These are phyloP conservation scores for Gracilaria vermiculophylla DNA, from an alignment of 23 red algal species.

Conservation along the genomic window DNA sequence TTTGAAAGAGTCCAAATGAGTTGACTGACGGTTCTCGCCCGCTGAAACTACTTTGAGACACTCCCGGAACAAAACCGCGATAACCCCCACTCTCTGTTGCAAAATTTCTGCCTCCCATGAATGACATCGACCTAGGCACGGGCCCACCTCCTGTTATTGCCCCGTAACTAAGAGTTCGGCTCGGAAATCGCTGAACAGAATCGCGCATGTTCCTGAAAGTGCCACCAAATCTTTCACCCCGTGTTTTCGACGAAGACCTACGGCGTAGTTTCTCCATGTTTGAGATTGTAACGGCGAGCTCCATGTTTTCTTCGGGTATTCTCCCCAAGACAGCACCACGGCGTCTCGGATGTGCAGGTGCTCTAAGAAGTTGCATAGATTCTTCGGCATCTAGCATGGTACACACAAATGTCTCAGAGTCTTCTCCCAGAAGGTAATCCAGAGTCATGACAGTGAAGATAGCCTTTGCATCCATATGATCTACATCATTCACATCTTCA, in stretches of 20 bases:
- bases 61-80: not conserved
- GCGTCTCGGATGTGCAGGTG: slow-evolving; percentile 63
- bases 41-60: slow-evolving; percentile 2
- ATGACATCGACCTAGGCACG: slow-evolving; percentile 31
- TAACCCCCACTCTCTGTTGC: not conserved
- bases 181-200: not conserved
- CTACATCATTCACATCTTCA: slow-evolving; percentile 60
- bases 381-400: slow-evolving; percentile 78
- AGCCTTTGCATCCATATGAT: slow-evolving; percentile 70
- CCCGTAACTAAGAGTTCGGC: slow-evolving; percentile 35
- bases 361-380: slow-evolving; percentile 81
- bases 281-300: not conserved
- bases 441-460: slow-evolving; percentile 88
- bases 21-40: not conserved
- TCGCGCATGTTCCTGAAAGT: not conserved
- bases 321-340: slow-evolving; percentile 47
- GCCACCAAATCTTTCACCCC: not conserved
- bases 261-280: not conserved
- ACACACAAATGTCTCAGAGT: slow-evolving; percentile 75
- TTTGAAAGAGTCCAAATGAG: slow-evolving; percentile 7
- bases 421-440: slow-evolving; percentile 66
- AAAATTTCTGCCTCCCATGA: slow-evolving; percentile 14
- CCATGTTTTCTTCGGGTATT: slow-evolving; percentile 27
- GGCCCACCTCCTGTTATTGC: not conserved
- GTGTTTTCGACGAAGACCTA: not conserved